Base-by-base conservation (phyloP, 23 red algal genomes). In the Gracilaria vermiculophylla region DNA sequence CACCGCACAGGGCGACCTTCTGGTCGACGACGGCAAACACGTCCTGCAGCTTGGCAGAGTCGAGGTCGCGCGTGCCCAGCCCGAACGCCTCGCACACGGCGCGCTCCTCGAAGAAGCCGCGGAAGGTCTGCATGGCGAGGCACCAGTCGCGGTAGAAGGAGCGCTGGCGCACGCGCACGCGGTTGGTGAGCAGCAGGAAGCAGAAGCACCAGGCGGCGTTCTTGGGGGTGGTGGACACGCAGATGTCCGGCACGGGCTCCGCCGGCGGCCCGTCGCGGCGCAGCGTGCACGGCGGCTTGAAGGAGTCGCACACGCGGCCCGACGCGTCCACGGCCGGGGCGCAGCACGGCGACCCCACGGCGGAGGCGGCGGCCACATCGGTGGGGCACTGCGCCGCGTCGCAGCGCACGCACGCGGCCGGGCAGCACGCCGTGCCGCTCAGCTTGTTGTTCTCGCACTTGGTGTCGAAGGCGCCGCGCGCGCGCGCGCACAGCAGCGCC, bases 161-260 rank as follows among this genome's bases (percentile, higher is more conserved):
- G 67, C 67, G 36, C 0, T 73, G 39, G 0, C 10, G 32, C 36
- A 73, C 67, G 5, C 31, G 28, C 20, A 73, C 37, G 6, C 42
- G 36, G 37, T 73, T 13, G 8, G 67, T 73, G 3, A 73, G 40
- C 19, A 48, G 21, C 24, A 73, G 17, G 23, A 16, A 73, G 67
- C 67, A 73, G 67, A 73, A 73, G 67, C 67, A 73, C 67, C 67
- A 73, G 8, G 67, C 67, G 1, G 67, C 67, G 37, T 73, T 73
- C 42, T 73, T 73, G 2, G 67, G 67, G 19, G 36, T 73, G 5
- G 67, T 73, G 5, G 67, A 42, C 19, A 73, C 28, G 23, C 67
- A 73, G 17, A 73, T n/a, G 16, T 73, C 67, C 36, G 67, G 40
- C 24, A 73, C 67, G 19, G 44, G 20, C 23, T 73, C 42, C 20